These are phyloP conservation scores for Arxiozyma slooffiae DNA, from an alignment of 1,139 yeast species.

Conservation along the genomic window DNA sequence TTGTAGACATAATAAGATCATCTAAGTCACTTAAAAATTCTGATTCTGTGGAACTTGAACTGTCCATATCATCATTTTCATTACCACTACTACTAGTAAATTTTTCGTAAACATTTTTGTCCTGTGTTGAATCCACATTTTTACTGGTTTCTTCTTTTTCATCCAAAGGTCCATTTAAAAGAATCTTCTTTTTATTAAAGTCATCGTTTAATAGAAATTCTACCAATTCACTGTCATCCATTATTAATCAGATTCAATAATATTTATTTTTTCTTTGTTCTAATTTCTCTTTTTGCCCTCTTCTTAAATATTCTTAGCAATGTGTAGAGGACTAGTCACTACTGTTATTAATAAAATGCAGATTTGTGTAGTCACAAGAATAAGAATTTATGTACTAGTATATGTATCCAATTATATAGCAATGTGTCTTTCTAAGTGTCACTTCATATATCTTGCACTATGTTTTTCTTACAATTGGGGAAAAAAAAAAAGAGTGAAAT, in stretches of 20 bases:
- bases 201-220: constrained; percentile 8
- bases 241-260: neutral
- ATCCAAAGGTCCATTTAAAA: neutral
- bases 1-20: constrained; percentile 2
- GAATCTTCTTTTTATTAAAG: neutral
- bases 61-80: neutral
- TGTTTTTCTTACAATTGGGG: too few species aligned
- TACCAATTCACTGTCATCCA: constrained; percentile 10
- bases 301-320: too few species aligned
- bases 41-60: neutral
- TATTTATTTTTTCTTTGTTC: neutral
- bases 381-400: too few species aligned
- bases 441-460: too few species aligned
- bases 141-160: neutral
- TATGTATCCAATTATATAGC: too few species aligned
- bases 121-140: neutral
- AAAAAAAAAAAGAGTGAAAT: too few species aligned
- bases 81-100: neutral
- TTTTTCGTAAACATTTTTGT: neutral
- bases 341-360: too few species aligned
- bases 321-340: too few species aligned
- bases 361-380: too few species aligned
- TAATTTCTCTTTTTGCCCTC: too few species aligned
- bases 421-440: too few species aligned
- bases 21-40: constrained; percentile 2